A percentile compares a stretch with the other conserved stretches of the same genome.
These are phyloP conservation scores for Termitomyces titanicus DNA, from an alignment of 768 basidiomycete species.

Conservation along the genomic window DNA sequence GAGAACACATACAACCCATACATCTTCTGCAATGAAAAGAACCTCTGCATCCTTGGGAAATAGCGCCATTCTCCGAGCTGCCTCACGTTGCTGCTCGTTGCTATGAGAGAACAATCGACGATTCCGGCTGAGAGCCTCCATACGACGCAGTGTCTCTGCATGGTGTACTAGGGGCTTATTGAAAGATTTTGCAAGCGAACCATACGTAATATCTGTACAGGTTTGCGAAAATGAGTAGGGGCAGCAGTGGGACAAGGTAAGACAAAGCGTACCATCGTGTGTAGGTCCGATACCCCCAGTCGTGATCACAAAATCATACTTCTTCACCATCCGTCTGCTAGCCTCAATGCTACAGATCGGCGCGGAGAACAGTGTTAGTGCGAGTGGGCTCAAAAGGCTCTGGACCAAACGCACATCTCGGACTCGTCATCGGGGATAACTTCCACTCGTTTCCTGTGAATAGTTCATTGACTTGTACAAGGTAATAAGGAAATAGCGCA, in stretches of 20 bases:
- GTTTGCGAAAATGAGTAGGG: not conserved
- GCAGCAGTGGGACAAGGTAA: not conserved
- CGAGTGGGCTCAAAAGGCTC: not conserved
- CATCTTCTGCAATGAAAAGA: conserved; percentile 71
- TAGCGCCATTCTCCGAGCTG: conserved; percentile 85
- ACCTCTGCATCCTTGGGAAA: conserved; percentile 81
- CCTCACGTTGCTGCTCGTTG: conserved; percentile 70
- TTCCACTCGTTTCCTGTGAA: conserved; percentile 75
- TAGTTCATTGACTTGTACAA: conserved; percentile 14
- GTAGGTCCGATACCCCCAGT: conserved; percentile 92
- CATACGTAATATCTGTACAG: conserved; percentile 78
- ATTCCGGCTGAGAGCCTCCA: conserved; percentile 57
- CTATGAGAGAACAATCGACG: conserved; percentile 57
- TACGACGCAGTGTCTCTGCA: conserved; percentile 71
- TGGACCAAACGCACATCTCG: conserved; percentile 67
- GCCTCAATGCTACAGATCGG: conserved; percentile 65
- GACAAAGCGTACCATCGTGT: conserved; percentile 63
- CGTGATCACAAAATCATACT: conserved; percentile 89
- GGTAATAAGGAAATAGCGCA: conserved; percentile 27
- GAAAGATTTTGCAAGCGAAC: conserved; percentile 85
- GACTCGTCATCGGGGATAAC: conserved; percentile 89
- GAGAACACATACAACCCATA: conserved; percentile 73
- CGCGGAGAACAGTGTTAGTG: not conserved
- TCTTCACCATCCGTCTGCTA: conserved; percentile 71
- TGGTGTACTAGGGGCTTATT: conserved; percentile 66